Evolutionary conservation across 2,329 filamentous ascomycete genomes (phyloP), one percentile per base, ranked within the genome.

Genomic region (Pyrenophora seminiperda): DNA sequence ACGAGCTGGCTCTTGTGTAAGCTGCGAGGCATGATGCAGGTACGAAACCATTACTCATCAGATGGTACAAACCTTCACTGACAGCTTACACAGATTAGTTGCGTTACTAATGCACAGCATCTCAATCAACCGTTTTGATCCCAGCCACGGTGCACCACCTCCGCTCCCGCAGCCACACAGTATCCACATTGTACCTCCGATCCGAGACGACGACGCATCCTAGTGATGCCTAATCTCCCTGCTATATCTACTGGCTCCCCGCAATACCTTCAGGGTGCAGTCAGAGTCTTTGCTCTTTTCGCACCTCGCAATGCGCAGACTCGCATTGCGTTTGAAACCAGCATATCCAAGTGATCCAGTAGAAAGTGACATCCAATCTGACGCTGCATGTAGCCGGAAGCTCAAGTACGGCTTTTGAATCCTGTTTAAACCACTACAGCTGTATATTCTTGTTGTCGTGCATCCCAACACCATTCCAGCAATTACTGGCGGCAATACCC

Each of bases 321-420:
- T 45, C 41, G 11, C 17, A 36, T 34, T 65, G 63, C 14, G 56
- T 56, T 36, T 22, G 40, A 53, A 59, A 69, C 67, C 66, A 70
- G 29, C 52, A 58, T n/a, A 53, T 19, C 67, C 67, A 73, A n/a
- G 62, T 68, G n/a, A 68, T 39, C 68, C 68, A 72, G 50, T 69
- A 73, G 42, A 72, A 69, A 5, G 71, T 62, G 7, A 69, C 69
- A 53, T 73, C 69, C 34, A 67, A 72, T 1, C 61, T 65, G 20
- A 73, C 66, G 46, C 64, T 71, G 47, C 67, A 71, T 10, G 72
- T 66, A 10, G 68, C 70, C 9, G 70, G 67, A 41, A 71, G 67
- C 41, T 71, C 68, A 6, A 62, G 54, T 14, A 73, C 32, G 7
- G 68, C 60, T 50, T 41, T n/a, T 39, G 42, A 4, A 68, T 62